These are phyloP conservation scores for Omphalotus guepiniiformis DNA, from an alignment of 768 basidiomycete species.

Conservation along the genomic window DNA sequence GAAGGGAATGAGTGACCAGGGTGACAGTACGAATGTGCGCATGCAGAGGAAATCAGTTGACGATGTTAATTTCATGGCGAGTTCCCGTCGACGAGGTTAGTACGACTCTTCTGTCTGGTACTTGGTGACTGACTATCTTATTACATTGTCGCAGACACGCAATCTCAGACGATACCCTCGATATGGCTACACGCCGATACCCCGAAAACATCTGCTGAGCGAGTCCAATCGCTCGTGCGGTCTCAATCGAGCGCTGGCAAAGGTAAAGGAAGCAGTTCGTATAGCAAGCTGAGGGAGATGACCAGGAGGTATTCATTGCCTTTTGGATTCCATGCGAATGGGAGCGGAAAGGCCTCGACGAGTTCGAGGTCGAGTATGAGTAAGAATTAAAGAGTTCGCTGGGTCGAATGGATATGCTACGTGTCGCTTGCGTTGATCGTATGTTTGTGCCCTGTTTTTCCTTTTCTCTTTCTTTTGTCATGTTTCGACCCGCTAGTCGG, in stretches of 20 bases:
- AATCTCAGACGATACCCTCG: conserved; percentile 3
- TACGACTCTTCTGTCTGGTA: not conserved
- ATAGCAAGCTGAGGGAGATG: not conserved
- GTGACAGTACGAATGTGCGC: not conserved
- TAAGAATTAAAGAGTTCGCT: too few species aligned
- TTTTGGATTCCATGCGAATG: conserved; percentile 1
- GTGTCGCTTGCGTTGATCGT: not conserved
- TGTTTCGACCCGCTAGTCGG: not conserved
- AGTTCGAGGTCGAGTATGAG: not conserved
- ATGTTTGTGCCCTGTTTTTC: not conserved
- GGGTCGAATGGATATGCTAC: not conserved
- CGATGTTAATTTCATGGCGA: not conserved
- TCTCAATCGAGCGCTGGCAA: conserved; percentile 1
- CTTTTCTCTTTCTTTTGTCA: not conserved
- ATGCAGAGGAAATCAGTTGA: conserved; percentile 3
- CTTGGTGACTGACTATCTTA: not conserved
- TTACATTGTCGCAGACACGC: not conserved
- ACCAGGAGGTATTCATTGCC: conserved; percentile 5
- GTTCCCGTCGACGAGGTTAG: conserved; percentile 1
- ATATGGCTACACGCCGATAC: conserved; percentile 9
- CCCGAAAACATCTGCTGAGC: conserved; percentile 4
- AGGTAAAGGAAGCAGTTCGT: too few species aligned
- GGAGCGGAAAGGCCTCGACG: not conserved
- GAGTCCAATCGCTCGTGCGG: conserved; percentile 3
- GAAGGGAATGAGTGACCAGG: not conserved